Evolutionary conservation across 2,329 filamentous ascomycete species (phyloP), one percentile per base, ranked within the genome.

Genomic region (Penicillium rolfsii): DNA sequence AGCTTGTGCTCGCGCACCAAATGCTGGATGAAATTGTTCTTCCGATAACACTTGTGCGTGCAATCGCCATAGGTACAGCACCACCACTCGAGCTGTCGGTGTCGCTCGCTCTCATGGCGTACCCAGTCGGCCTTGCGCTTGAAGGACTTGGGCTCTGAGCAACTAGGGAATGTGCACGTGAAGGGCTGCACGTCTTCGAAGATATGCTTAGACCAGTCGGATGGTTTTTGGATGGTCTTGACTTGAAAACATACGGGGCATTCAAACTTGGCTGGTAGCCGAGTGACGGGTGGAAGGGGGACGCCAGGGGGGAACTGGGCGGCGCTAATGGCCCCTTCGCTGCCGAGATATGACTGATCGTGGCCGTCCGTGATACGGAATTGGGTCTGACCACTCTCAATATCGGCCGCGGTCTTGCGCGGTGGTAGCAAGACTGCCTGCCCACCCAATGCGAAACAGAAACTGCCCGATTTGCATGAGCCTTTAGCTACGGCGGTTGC

Each of bases 111-210:
- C 74, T 97, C 93, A 71, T 97, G 93, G 33, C 93, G 86, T 24
- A 97, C 92, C 93, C 93, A 97, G 73, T 97, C 93, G 14, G 93
- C 93, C 77, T 97, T 97, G 52, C 93, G 87, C 78, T 97, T 97
- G 82, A 97, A 97, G 38, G 91, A 93, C 76, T 96, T 96, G 19
- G 91, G 88, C 52, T 96, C 92, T 8, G 85, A 85, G 73, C 93
- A 97, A 54, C 87, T 84, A 2, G 90, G 87, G 80, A 94, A 97
- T 0, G 93, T 97, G 77, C 93, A 97, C 3, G 91, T 96, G 68
- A 97, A 97, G 0, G 93, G 93, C 73, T 95, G 91, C 0, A 97
- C 87, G 73, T 97, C 93, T 76, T 97, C 93, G 69, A 96, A 91
- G 0, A 97, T 91, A 71, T 97, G 93, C 74, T 97, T 97, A 1